Conservation (phyloP, 1,284 basidiomycete species). For the Ustilago shanxiensis region DNA sequence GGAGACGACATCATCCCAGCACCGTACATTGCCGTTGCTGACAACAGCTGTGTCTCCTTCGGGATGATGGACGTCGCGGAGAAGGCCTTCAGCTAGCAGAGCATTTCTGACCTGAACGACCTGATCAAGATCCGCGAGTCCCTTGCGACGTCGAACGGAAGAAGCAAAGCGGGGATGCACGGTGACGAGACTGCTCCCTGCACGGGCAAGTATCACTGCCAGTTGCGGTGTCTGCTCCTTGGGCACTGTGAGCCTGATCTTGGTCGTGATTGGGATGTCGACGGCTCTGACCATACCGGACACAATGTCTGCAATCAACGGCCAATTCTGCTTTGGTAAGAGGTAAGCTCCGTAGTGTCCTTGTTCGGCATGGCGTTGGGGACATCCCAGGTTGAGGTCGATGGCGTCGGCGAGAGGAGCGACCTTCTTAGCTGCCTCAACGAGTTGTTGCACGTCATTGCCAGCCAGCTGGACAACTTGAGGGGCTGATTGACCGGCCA, state of each 20-base stretch:
- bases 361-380: constrained; percentile 78
- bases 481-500: constrained; percentile 65
- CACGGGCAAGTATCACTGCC: constrained; percentile 75
- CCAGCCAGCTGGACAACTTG: constrained; percentile 81
- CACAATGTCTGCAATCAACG: constrained; percentile 77
- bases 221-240: constrained; percentile 75
- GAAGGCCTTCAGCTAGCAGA: constrained; percentile 64
- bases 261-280: constrained; percentile 76
- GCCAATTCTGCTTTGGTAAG: constrained; percentile 78
- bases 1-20: constrained; percentile 74
- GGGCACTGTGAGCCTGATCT: constrained; percentile 73
- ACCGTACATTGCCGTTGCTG: constrained; percentile 81
- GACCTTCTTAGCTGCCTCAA: constrained; percentile 76
- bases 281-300: constrained; percentile 70
- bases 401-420: constrained; percentile 74
- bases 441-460: constrained; percentile 76
- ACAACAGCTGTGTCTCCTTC: constrained; percentile 74
- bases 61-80: constrained; percentile 58
- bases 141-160: constrained; percentile 77
- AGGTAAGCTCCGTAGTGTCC: constrained; percentile 81
- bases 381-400: constrained; percentile 78
- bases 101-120: constrained; percentile 74
- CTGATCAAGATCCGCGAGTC: constrained; percentile 77
- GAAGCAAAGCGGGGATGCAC: constrained; percentile 81
- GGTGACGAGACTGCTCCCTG: constrained; percentile 78